phyloP scores from a whole-genome alignment of 225 moss, liverwort and hornwort species.

The Bryoerythrophyllum caledonicum region DNA sequence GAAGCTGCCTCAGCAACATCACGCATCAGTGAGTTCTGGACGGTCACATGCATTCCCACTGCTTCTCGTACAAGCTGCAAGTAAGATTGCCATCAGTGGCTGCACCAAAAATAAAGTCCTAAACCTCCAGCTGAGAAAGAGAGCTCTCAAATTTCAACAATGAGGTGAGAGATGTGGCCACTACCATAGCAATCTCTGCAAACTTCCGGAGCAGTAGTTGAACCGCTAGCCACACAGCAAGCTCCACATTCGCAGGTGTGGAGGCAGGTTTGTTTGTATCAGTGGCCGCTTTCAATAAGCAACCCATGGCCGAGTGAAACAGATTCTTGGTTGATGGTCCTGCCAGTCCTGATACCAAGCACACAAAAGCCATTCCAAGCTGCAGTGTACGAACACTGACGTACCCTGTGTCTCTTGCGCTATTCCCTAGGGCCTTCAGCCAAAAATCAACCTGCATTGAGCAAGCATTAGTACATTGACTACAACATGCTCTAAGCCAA shows the following conservation, averaged over 20 bases:
- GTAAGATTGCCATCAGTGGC: slow-evolving; percentile 34
- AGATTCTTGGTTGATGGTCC: slow-evolving; percentile 72
- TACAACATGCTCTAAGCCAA: no score
- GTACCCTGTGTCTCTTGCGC: slow-evolving; percentile 47
- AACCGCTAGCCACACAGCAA: slow-evolving; percentile 95
- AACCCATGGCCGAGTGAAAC: slow-evolving; percentile 75
- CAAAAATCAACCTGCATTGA: slow-evolving; percentile 84
- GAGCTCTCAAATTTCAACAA: background rate
- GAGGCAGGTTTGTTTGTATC: slow-evolving; percentile 41
- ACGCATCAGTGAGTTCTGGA: slow-evolving; percentile 71
- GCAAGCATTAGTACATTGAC: slow-evolving; percentile 22
- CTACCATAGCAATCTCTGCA: slow-evolving; percentile 86
- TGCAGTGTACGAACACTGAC: slow-evolving; percentile 87
- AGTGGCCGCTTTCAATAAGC: slow-evolving; percentile 79
- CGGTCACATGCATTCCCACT: slow-evolving; percentile 93
- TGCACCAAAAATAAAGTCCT: slow-evolving; percentile 3
- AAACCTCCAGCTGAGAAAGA: background rate
- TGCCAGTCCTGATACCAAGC: slow-evolving; percentile 92
- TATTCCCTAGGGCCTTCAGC: slow-evolving; percentile 76
- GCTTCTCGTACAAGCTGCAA: slow-evolving; percentile 98
- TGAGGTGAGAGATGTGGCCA: slow-evolving; percentile 12
- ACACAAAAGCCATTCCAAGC: slow-evolving; percentile 93
- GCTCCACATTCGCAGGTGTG: slow-evolving; percentile 78
- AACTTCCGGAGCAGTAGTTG: slow-evolving; percentile 82
- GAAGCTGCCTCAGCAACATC: slow-evolving; percentile 91